A percentile compares a stretch with the other conserved stretches of the same genome.
Conservation (phyloP, 1,284 basidiomycete species). For the Tetrapyrgos nigripes region DNA sequence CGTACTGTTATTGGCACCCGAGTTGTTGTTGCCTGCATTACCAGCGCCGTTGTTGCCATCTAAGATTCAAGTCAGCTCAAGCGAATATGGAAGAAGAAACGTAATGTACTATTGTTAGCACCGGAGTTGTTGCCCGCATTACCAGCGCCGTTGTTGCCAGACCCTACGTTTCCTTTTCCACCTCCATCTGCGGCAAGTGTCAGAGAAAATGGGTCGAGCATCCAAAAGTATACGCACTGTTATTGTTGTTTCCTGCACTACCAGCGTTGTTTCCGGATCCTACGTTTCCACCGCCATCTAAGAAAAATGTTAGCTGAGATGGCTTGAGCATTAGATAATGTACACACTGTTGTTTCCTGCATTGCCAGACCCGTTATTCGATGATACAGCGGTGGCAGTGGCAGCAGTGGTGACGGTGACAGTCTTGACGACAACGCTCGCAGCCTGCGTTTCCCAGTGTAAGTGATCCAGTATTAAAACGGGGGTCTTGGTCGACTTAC, state of each 20-base stretch:
- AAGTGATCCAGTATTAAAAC: not conserved
- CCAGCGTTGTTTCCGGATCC: too few relatives aligned
- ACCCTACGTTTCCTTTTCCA: not conserved
- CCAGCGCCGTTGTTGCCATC: not conserved
- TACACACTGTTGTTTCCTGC: not conserved
- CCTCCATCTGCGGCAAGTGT: not conserved
- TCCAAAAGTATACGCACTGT: not conserved
- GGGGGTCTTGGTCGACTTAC: constrained; percentile 18
- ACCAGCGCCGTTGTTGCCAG: too few relatives aligned
- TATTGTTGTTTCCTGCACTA: not conserved
- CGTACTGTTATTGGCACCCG: too few relatives aligned
- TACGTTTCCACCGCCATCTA: not conserved
- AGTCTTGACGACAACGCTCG: constrained; percentile 36
- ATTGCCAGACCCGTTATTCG: not conserved
- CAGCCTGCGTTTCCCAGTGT: too few relatives aligned
- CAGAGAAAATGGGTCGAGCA: not conserved
- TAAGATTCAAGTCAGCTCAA: not conserved
- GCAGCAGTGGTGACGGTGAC: constrained; percentile 31
- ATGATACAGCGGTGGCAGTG: constrained; percentile 38
- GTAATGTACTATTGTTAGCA: too few relatives aligned
- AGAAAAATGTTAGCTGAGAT: too few relatives aligned
- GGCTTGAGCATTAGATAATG: not conserved
- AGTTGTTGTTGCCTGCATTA: not conserved
- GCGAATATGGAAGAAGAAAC: too few relatives aligned
- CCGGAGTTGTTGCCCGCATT: too few relatives aligned